These are phyloP conservation scores for Chlorella sorokiniana DNA, from an alignment of 139 green algal species.

Conservation along the genomic window DNA sequence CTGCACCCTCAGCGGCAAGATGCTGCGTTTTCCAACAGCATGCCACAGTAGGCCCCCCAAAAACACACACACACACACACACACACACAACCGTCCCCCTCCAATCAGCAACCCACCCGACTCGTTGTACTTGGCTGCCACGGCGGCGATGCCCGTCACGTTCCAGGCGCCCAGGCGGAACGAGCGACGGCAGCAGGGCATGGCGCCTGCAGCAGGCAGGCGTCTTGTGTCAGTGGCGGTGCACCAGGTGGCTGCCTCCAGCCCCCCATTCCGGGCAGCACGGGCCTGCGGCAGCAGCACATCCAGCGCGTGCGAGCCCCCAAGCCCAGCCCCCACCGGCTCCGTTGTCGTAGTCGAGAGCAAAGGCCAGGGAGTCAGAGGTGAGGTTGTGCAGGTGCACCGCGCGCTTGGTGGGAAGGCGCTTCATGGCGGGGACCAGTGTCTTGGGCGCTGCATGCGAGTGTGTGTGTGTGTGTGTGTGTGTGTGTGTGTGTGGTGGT, in stretches of 20 bases:
- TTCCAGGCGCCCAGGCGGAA: slow-evolving; percentile 35
- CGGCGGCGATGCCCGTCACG: slow-evolving; percentile 49
- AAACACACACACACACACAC: background rate
- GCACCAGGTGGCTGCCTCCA: too few species aligned
- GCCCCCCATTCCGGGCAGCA: too few species aligned
- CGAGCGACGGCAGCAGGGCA: slow-evolving; percentile 5
- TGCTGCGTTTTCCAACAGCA: background rate
- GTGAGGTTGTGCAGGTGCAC: slow-evolving; percentile 64
- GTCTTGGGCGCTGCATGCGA: slow-evolving; percentile 17
- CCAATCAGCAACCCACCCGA: background rate
- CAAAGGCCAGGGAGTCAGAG: slow-evolving; percentile 55
- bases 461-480: too few species aligned
- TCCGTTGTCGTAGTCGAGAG: slow-evolving; percentile 65
- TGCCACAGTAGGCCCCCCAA: background rate
- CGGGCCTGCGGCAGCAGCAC: too few species aligned
- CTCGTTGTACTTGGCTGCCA: slow-evolving; percentile 53
- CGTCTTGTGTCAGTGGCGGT: background rate
- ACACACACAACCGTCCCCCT: background rate
- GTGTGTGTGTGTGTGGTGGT: too few species aligned
- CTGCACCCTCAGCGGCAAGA: background rate
- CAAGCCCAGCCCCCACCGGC: slow-evolving; percentile 5
- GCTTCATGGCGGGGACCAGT: slow-evolving; percentile 64
- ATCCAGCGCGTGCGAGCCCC: too few species aligned
- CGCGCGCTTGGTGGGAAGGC: slow-evolving; percentile 76
- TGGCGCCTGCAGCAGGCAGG: background rate